phyloP scores from a whole-genome alignment of 2,329 filamentous ascomycete genomes.

The Colletotrichum sp. region DNA sequence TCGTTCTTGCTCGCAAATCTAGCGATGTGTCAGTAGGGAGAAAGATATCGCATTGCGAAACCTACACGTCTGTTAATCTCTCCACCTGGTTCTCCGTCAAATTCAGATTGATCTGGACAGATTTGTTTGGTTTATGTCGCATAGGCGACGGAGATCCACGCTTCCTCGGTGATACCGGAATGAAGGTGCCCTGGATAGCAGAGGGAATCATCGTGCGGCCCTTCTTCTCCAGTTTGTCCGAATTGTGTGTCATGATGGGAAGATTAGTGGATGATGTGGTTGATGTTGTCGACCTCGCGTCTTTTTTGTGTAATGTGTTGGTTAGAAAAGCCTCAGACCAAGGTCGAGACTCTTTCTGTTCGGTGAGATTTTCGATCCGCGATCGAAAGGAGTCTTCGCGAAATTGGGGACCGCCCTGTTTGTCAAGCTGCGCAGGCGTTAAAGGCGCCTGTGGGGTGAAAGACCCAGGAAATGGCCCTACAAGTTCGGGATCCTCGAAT shows the following conservation, averaged over 20 bases:
- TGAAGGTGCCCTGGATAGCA: slow-evolving; percentile 41
- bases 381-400: slow-evolving; percentile 3
- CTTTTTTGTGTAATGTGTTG: not conserved
- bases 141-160: slow-evolving; percentile 40
- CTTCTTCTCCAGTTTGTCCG: slow-evolving; percentile 6
- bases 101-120: slow-evolving; percentile 52
- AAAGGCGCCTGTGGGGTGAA: not conserved
- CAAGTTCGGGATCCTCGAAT: slow-evolving; percentile 18
- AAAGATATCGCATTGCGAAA: not conserved
- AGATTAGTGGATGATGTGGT: not conserved
- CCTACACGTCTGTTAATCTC: slow-evolving; percentile 51
- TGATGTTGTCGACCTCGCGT: not conserved
- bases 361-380: not conserved
- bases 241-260: slow-evolving; percentile 4
- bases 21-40: slow-evolving; percentile 9
- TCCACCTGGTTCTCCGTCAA: slow-evolving; percentile 55
- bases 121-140: slow-evolving; percentile 37
- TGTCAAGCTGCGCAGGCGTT: not conserved
- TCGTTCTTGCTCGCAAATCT: slow-evolving; percentile 39
- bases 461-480: slow-evolving; percentile 9
- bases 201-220: not conserved
- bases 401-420: not conserved
- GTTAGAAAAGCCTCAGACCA: not conserved
- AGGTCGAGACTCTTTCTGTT: not conserved
- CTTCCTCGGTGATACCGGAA: slow-evolving; percentile 37